A percentile compares a stretch with the other conserved stretches of the same genome.
Evolutionary conservation across 1,139 yeast genomes (phyloP).

Genomic region (Chernovozyma aurita): DNA sequence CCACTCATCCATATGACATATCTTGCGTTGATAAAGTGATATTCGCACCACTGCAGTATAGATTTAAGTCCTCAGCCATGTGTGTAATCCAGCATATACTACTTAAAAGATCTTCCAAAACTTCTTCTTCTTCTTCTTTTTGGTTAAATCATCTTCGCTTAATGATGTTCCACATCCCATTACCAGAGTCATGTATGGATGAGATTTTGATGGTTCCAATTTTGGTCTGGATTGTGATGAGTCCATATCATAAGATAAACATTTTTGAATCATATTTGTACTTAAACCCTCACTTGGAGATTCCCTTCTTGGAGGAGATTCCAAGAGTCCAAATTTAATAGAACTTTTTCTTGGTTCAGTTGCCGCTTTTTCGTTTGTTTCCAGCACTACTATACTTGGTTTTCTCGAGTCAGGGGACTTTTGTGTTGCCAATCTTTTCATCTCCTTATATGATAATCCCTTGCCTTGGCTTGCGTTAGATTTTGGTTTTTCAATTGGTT

Average conservation of each 20-base stretch:
- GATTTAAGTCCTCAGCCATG: no score
- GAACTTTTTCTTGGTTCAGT: constrained; percentile 3
- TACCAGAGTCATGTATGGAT: constrained; percentile 33
- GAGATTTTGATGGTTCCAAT: constrained; percentile 36
- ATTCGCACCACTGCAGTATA: no score
- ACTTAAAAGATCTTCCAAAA: constrained; percentile 35
- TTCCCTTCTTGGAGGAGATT: constrained; percentile 3
- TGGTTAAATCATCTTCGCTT: constrained; percentile 11
- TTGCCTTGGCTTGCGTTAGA: constrained; percentile 10
- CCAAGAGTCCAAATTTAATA: constrained; percentile 5
- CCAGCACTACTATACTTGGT: neutral
- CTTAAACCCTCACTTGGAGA: constrained; percentile 2
- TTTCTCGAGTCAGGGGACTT: constrained; percentile 5
- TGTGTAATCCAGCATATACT: constrained; percentile 1
- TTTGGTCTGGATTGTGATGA: constrained; percentile 24
- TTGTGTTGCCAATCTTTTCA: constrained; percentile 21
- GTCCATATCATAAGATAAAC: constrained; percentile 27
- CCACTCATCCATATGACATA: no score
- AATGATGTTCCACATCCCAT: no score
- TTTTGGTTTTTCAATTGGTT: constrained; percentile 23
- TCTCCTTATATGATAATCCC: constrained; percentile 32
- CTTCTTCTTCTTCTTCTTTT: constrained; percentile 25
- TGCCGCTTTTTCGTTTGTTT: constrained; percentile 3
- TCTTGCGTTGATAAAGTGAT: no score
- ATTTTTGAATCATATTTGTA: constrained; percentile 19